Evolutionary conservation across 306 rosid species (phyloP), one percentile per base, ranked within the genome.

Genomic region (Cicer judaicum): DNA sequence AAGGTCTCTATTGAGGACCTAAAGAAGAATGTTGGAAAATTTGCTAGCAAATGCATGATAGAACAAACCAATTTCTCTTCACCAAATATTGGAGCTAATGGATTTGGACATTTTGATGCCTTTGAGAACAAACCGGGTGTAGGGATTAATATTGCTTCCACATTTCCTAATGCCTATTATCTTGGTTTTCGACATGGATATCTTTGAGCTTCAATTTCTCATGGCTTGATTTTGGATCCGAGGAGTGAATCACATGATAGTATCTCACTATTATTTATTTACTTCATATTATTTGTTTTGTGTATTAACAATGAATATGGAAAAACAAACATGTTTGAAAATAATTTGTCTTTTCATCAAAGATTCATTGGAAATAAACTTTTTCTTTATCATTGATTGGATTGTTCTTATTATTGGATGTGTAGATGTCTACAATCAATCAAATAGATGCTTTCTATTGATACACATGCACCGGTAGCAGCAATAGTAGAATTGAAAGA

Each of bases 1-100:
- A 73, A 67, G 71, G 72, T 29, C 16, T 76, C 90, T 2, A 14
- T 86, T 79, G 94, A 89, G 73, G 89, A 89, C 9, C 70, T 87
- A 14, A 89, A 89, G 73, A 81, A 77, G 47, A 85, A 84, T n/a
- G 39, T 87, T 2, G 79, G 67, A 21, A 83, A 79, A 36, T 72
- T 85, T 71, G 79, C 80, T 6, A 79, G 36, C 75, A 79, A 80
- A 72, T 74, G 79, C 65, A 70, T 79, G 41, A 50, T 74, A 69
- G 89, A 78, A 7, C 70, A 80, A 16, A 61, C 19, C 1, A 38
- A 44, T 10, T 24, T 60, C 14, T 44, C 78, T 34, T 57, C 80
- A 9, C 11, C 79, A 7, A 48, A 70, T 19, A 3, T 71, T 38
- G 69, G 65, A 2, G 46, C 47, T 43, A 82, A 54, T 70, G 79